These are phyloP conservation scores for Macrolepiota albuminosa DNA, from an alignment of 768 basidiomycete genomes.

Conservation along the genomic window DNA sequence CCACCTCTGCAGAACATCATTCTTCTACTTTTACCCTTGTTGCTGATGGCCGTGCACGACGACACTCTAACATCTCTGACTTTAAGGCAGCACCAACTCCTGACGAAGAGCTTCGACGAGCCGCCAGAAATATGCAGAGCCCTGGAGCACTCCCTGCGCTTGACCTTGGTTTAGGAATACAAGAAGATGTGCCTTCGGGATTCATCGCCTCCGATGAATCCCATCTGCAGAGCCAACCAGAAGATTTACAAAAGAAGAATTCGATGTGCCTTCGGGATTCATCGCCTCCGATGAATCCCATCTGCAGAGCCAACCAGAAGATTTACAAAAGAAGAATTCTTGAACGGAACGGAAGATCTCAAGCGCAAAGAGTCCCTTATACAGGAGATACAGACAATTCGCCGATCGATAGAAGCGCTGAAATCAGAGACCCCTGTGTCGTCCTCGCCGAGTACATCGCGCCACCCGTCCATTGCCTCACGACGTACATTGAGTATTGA, in stretches of 20 bases:
- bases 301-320: slow-evolving; percentile 9
- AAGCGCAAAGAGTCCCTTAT: slow-evolving; percentile 68
- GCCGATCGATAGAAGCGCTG: slow-evolving; percentile 72
- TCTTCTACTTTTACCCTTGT: slow-evolving; percentile 49
- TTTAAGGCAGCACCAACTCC: slow-evolving; percentile 59
- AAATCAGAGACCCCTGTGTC: slow-evolving; percentile 67
- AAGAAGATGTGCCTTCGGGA: slow-evolving; percentile 67
- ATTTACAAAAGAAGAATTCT: slow-evolving; percentile 26
- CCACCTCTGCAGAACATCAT: slow-evolving; percentile 42
- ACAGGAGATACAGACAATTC: slow-evolving; percentile 74
- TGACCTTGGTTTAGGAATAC: slow-evolving; percentile 71
- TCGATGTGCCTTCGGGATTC: slow-evolving; percentile 68
- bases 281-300: slow-evolving; percentile 42
- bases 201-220: slow-evolving; percentile 52
- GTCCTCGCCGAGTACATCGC: slow-evolving; percentile 59
- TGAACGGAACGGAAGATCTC: slow-evolving; percentile 50
- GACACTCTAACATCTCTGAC: slow-evolving; percentile 67
- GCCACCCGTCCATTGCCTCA: slow-evolving; percentile 61
- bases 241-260: slow-evolving; percentile 24
- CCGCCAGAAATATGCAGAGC: slow-evolving; percentile 43
- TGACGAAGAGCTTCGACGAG: slow-evolving; percentile 57
- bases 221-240: slow-evolving; percentile 8
- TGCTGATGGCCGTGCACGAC: slow-evolving; percentile 50
- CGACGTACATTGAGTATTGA: slow-evolving; percentile 67
- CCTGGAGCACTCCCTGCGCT: slow-evolving; percentile 61